Evolutionary conservation across 352 stramenopile species (phyloP).

Genomic region (Phytopythium litorale): DNA sequence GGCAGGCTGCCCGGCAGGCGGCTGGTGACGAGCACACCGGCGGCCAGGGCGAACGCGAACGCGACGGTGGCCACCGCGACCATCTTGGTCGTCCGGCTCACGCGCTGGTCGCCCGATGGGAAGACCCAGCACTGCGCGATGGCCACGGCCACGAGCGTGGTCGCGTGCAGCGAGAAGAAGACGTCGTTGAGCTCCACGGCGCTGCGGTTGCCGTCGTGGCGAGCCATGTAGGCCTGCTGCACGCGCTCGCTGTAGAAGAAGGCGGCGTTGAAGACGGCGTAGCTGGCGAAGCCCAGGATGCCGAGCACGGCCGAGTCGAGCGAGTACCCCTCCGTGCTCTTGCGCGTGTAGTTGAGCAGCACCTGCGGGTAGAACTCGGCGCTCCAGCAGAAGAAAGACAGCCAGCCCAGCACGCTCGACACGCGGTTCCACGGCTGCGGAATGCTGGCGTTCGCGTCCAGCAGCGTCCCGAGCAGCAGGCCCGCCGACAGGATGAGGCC

Average conservation of each 20-base stretch:
- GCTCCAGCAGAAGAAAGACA: conserved; percentile 83
- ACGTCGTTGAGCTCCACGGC: conserved; percentile 83
- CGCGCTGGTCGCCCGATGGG: conserved; percentile 34
- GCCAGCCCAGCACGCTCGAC: conserved; percentile 69
- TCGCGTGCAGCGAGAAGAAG: conserved; percentile 91
- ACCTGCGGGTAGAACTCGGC: conserved; percentile 87
- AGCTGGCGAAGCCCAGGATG: conserved; percentile 89
- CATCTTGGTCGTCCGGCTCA: conserved; percentile 31
- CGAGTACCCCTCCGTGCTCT: conserved; percentile 83
- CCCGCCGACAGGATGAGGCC: conserved; percentile 34
- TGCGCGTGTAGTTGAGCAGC: conserved; percentile 82
- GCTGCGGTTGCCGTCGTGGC: conserved; percentile 55
- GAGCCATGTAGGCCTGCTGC: conserved; percentile 74
- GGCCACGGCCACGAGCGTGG: conserved; percentile 76
- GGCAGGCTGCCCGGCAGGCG: background rate
- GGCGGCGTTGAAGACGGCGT: conserved; percentile 86
- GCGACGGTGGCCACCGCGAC: conserved; percentile 24
- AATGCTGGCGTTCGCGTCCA: conserved; percentile 51
- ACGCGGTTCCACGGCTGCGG: conserved; percentile 63
- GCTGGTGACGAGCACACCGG: conserved; percentile 21
- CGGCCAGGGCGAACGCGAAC: conserved; percentile 29
- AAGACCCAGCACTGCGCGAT: conserved; percentile 89
- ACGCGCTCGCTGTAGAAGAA: conserved; percentile 85
- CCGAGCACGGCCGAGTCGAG: conserved; percentile 90
- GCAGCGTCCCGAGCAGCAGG: conserved; percentile 31